Percentiles rank a stretch among this genome's conserved stretches.
phyloP scores from a whole-genome alignment of 2,329 filamentous ascomycete species.

The Apiospora sp. region DNA sequence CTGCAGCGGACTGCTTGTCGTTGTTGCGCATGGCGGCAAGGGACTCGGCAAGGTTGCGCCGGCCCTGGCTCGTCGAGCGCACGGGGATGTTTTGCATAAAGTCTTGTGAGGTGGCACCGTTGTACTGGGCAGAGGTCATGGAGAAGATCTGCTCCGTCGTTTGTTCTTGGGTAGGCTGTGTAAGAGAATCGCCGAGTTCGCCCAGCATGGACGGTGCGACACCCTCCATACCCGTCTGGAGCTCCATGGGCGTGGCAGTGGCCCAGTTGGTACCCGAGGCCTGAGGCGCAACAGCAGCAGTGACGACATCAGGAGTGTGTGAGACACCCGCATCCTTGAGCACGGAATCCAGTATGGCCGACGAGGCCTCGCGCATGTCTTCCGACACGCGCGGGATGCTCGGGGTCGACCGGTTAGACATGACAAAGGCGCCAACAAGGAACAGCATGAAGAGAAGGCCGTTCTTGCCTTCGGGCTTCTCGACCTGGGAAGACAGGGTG shows the following conservation, averaged over 20 bases:
- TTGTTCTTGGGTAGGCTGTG: constrained; percentile 82
- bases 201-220: constrained; percentile 69
- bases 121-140: constrained; percentile 87
- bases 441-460: constrained; percentile 93
- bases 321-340: constrained; percentile 79
- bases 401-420: constrained; percentile 79
- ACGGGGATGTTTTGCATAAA: constrained; percentile 68
- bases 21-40: constrained; percentile 79
- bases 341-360: constrained; percentile 79
- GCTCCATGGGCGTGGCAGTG: constrained; percentile 46
- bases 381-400: constrained; percentile 81
- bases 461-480: constrained; percentile 77
- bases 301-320: constrained; percentile 49
- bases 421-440: constrained; percentile 93
- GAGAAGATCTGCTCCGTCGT: constrained; percentile 88
- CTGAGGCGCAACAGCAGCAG: constrained; percentile 58
- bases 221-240: constrained; percentile 55
- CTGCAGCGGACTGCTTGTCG: constrained; percentile 77
- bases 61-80: constrained; percentile 66
- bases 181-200: constrained; percentile 72
- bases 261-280: constrained; percentile 61
- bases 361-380: constrained; percentile 80
- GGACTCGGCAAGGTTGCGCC: constrained; percentile 81
- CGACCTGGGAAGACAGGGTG: constrained; percentile 55
- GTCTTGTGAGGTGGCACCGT: constrained; percentile 79